These are phyloP conservation scores for Rossbeevera mucosa DNA, from an alignment of 768 basidiomycete species.

Conservation along the genomic window DNA sequence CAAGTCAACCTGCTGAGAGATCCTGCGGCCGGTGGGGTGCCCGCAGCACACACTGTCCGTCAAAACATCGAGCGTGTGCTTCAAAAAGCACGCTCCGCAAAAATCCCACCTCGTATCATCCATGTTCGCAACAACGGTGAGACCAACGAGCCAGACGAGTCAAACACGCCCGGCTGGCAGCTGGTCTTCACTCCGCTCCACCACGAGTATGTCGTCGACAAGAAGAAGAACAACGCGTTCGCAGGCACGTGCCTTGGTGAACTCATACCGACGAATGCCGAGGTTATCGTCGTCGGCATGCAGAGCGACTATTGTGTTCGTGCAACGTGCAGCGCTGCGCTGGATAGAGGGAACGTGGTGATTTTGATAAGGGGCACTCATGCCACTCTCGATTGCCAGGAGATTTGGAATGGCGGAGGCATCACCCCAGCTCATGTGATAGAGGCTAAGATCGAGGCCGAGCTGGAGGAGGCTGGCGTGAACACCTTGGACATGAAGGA, in stretches of 20 bases:
- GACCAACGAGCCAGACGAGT: slow-evolving; percentile 56
- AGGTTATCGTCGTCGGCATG: slow-evolving; percentile 63
- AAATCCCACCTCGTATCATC: slow-evolving; percentile 52
- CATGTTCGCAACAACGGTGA: slow-evolving; percentile 68
- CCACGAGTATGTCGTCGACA: slow-evolving; percentile 56
- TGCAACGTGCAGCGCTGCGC: slow-evolving; percentile 55
- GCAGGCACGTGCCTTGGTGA: slow-evolving; percentile 50
- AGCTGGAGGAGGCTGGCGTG: slow-evolving; percentile 67
- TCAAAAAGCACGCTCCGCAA: slow-evolving; percentile 42
- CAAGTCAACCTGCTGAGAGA: slow-evolving; percentile 48
- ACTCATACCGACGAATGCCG: slow-evolving; percentile 48
- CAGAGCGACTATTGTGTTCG: slow-evolving; percentile 62
- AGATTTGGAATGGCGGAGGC: slow-evolving; percentile 55
- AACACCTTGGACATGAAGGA: slow-evolving; percentile 64
- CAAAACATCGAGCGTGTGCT: slow-evolving; percentile 50
- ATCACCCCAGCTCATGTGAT: slow-evolving; percentile 49
- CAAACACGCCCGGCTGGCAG: slow-evolving; percentile 52
- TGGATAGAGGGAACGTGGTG: slow-evolving; percentile 62
- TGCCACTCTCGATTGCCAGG: slow-evolving; percentile 62
- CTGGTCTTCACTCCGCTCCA: slow-evolving; percentile 51
- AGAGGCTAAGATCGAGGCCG: slow-evolving; percentile 57
- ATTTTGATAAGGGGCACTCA: slow-evolving; percentile 61
- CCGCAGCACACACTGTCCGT: slow-evolving; percentile 38
- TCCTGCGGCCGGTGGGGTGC: slow-evolving; percentile 51
- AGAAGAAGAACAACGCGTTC: slow-evolving; percentile 68